Evolutionary conservation across 345 rosid genomes (phyloP).

Genomic region (Camelina hispida): DNA sequence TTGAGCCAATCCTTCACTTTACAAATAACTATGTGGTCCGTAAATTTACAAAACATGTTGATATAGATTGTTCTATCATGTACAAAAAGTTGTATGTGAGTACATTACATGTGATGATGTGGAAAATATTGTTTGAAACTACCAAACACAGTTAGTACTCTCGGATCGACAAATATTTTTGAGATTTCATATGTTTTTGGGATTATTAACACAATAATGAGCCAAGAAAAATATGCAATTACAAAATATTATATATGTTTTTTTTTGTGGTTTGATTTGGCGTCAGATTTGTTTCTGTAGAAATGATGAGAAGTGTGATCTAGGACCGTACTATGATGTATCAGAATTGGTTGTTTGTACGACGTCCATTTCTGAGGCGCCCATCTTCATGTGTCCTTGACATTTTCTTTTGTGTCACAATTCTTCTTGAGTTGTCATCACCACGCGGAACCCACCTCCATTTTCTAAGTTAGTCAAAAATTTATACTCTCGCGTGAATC

Average conservation of each 20-base stretch:
- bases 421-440: slow-evolving; percentile 23
- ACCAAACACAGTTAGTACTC: not conserved
- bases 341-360: slow-evolving; percentile 26
- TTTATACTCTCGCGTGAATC: slow-evolving; percentile 1
- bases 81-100: not conserved
- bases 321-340: slow-evolving; percentile 21
- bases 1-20: not conserved
- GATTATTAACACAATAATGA: not conserved
- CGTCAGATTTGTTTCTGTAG: not conserved
- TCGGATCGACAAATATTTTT: not conserved
- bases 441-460: slow-evolving; percentile 9
- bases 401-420: slow-evolving; percentile 1
- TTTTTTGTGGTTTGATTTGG: not conserved
- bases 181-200: no score
- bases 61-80: not conserved
- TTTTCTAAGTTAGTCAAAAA: slow-evolving; percentile 22
- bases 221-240: not conserved
- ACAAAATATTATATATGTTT: not conserved
- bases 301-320: slow-evolving; percentile 26
- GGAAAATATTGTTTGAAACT: not conserved
- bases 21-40: not conserved
- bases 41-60: not conserved
- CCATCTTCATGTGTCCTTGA: slow-evolving; percentile 30
- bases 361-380: slow-evolving; percentile 12
- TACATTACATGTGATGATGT: slow-evolving; percentile 9